A percentile compares a stretch with the other conserved stretches of the same genome.
phyloP scores from a whole-genome alignment of 2,329 filamentous ascomycete genomes.

The Thielaviopsis euricoi region DNA sequence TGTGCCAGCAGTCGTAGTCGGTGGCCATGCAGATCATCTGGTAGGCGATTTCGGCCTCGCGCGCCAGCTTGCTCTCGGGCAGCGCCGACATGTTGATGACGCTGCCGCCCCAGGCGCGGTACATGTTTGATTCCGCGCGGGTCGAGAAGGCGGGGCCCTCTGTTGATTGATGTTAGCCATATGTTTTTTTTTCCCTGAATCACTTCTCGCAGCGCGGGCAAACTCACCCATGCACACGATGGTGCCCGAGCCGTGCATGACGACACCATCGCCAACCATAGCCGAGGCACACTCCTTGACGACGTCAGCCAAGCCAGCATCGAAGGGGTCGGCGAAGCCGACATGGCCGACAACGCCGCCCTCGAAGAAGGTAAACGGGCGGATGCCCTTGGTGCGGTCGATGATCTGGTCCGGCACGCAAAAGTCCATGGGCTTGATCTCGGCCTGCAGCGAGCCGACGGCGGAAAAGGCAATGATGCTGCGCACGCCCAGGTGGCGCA shows the following conservation, averaged over 20 bases:
- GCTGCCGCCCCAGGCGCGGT: slow-evolving; percentile 80
- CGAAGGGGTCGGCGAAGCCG: slow-evolving; percentile 91
- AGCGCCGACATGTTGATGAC: slow-evolving; percentile 98
- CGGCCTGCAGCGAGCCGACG: slow-evolving; percentile 80
- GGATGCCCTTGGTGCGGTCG: slow-evolving; percentile 87
- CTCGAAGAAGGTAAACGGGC: slow-evolving; percentile 93
- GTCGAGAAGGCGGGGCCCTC: slow-evolving; percentile 98
- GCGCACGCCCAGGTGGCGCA: slow-evolving; percentile 76
- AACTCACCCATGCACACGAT: slow-evolving; percentile 77
- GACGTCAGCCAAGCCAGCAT: slow-evolving; percentile 57
- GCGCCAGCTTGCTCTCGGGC: slow-evolving; percentile 88
- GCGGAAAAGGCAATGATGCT: slow-evolving; percentile 89
- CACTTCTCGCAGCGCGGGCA: too few species aligned
- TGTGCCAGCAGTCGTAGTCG: slow-evolving; percentile 98
- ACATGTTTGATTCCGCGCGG: slow-evolving; percentile 87
- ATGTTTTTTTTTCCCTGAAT: neutral
- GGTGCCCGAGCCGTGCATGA: slow-evolving; percentile 68
- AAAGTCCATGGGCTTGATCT: slow-evolving; percentile 91
- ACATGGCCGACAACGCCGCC: slow-evolving; percentile 84
- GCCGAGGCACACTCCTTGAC: slow-evolving; percentile 59
- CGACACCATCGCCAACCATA: slow-evolving; percentile 70
- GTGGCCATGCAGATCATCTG: slow-evolving; percentile 99
- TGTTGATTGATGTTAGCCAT: slow-evolving; percentile 18
- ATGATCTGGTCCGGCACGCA: slow-evolving; percentile 93
- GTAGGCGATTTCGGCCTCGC: slow-evolving; percentile 90